These are phyloP conservation scores for Lupinus albus DNA, from an alignment of 306 rosid genomes.

Conservation along the genomic window DNA sequence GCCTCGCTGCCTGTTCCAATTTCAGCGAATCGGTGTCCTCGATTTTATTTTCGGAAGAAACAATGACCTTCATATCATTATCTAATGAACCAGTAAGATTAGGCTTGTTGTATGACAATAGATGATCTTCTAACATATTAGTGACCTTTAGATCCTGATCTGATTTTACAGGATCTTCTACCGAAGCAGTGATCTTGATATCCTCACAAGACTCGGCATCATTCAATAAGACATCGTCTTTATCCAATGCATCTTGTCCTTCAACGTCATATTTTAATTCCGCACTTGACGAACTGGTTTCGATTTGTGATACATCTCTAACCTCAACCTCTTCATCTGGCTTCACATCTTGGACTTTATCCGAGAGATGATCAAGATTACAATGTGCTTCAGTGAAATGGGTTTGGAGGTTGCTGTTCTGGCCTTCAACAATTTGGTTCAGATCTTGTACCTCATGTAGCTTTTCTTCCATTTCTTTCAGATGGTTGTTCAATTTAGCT, in stretches of 20 bases:
- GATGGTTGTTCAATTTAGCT: slow-evolving; percentile 44
- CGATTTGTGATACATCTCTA: slow-evolving; percentile 28
- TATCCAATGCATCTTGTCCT: slow-evolving; percentile 36
- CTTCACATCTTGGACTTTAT: slow-evolving; percentile 46
- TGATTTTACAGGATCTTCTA: background rate
- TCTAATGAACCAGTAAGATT: slow-evolving; percentile 16
- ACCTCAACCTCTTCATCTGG: slow-evolving; percentile 51
- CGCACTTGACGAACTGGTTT: slow-evolving; percentile 24
- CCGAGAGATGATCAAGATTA: slow-evolving; percentile 63
- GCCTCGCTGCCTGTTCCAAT: slow-evolving; percentile 7
- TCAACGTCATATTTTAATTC: slow-evolving; percentile 30
- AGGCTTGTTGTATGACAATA: background rate
- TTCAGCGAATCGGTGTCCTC: background rate
- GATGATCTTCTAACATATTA: background rate
- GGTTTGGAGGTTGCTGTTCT: slow-evolving; percentile 58
- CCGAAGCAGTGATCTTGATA: background rate
- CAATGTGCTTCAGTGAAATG: slow-evolving; percentile 68
- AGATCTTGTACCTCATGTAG: slow-evolving; percentile 52
- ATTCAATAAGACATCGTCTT: slow-evolving; percentile 29
- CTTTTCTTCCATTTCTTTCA: slow-evolving; percentile 63
- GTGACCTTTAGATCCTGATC: slow-evolving; percentile 2
- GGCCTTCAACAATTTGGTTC: slow-evolving; percentile 48
- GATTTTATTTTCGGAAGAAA: background rate
- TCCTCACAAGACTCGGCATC: slow-evolving; percentile 36
- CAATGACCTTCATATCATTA: background rate